Base-by-base conservation (phyloP, 768 basidiomycete genomes). In the Inosperma sp. region DNA sequence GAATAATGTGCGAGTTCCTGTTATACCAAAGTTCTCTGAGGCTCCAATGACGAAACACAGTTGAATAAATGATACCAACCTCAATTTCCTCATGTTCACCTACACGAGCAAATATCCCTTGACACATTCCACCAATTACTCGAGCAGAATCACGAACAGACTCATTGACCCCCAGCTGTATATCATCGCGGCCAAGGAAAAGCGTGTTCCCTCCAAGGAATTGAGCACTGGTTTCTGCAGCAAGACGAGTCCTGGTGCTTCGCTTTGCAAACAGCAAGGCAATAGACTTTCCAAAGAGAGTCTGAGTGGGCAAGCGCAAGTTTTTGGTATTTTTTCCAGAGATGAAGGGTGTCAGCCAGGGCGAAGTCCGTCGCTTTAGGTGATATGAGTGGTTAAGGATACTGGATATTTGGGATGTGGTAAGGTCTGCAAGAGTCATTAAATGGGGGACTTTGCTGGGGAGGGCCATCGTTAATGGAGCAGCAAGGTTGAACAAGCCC, bases 121-220 rank as follows among this genome's bases (percentile, higher is more conserved):
- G 85, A 51, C 86, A 89, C 94, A 98, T 96, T 4, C 90, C 88
- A 3, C 90, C 87, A 54, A 98, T 82, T 8, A 99, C 91, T 21
- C 84, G 78, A 10, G 91, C 86, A 0, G 88, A 83, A 70, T 99
- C 96, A 33, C 88, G 73, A 3, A 82, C 65, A 23, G 75, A 81
- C 77, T 99, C 96, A 67, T 96, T 99, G 35, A 97, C 93, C 40
- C 95, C 95, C 17, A 99, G 75, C 59, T 99, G 96, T 48, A 97
- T 94, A 63, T 98, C 96, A 2, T 87, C 85, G 40, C 70, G 71
- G 2, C 94, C 93, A 7, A 98, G 74, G 67, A 98, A 99, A 58
- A 98, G 77, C 0, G 95, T 84, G 7, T 84, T 82, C 4, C 93
- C 96, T 16, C 95, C 95, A 0, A 99, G 79, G 10, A 92, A 68